Evolutionary conservation across 2,329 filamentous ascomycete genomes (phyloP).

Genomic region (Aspergillus versicolor): DNA sequence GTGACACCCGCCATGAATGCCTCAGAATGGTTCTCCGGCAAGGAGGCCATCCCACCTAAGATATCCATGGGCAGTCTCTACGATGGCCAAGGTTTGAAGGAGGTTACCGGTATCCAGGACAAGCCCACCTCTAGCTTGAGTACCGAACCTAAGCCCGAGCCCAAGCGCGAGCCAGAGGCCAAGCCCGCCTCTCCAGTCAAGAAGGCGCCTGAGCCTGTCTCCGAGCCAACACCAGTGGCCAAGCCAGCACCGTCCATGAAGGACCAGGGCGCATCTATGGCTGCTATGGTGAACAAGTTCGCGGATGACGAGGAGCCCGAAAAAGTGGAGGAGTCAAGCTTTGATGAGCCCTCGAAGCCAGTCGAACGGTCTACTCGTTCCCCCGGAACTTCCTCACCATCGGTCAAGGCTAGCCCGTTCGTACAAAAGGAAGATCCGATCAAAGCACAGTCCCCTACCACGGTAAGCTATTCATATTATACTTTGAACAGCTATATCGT

Average conservation of each 20-base stretch:
- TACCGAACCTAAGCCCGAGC: conserved; percentile 50
- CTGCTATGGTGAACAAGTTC: conserved; percentile 80
- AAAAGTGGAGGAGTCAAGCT: conserved; percentile 69
- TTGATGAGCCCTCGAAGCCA: conserved; percentile 81
- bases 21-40: conserved; percentile 82
- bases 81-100: conserved; percentile 76
- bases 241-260: conserved; percentile 68
- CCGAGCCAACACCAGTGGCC: conserved; percentile 34
- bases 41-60: conserved; percentile 81
- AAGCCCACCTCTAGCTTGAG: conserved; percentile 34
- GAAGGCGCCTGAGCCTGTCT: conserved; percentile 26
- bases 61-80: conserved; percentile 92
- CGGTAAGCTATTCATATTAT: conserved; percentile 17
- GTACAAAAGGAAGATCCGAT: conserved; percentile 28
- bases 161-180: conserved; percentile 42
- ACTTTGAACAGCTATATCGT: not conserved
- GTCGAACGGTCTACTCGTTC: conserved; percentile 57
- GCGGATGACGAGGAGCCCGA: conserved; percentile 69
- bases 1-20: conserved; percentile 76
- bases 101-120: conserved; percentile 58
- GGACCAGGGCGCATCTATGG: conserved; percentile 84
- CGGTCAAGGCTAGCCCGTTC: conserved; percentile 31
- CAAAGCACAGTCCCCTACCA: conserved; percentile 25
- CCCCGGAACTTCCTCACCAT: conserved; percentile 23
- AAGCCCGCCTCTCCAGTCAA: conserved; percentile 30